Percentiles rank a stretch among this genome's conserved stretches.
Evolutionary conservation across 768 basidiomycete species (phyloP).

Genomic region (Kwoniella dejecticola): DNA sequence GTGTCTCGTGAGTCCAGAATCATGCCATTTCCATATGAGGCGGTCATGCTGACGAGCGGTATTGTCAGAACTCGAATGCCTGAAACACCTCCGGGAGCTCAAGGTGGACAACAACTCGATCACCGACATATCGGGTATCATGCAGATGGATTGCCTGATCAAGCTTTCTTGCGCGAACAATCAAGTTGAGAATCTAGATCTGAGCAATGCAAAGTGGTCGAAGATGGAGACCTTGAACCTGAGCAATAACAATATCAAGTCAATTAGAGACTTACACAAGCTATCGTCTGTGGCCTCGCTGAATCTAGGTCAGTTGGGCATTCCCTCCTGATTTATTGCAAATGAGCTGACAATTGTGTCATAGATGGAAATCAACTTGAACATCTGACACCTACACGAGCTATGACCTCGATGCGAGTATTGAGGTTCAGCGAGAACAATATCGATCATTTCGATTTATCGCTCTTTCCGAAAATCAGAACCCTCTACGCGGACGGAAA

Average conservation of each 20-base stretch:
- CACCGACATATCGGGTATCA: constrained; percentile 70
- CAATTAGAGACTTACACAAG: constrained; percentile 63
- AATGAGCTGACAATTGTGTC: constrained; percentile 1
- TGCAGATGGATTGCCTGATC: constrained; percentile 75
- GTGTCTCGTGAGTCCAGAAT: constrained; percentile 68
- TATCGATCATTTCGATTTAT: constrained; percentile 66
- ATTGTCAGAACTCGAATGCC: constrained; percentile 73
- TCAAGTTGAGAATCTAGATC: constrained; percentile 65
- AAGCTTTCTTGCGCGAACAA: constrained; percentile 83
- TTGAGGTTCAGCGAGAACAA: constrained; percentile 83
- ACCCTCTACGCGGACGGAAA: constrained; percentile 94
- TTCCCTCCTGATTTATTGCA: not conserved
- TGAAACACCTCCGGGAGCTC: constrained; percentile 83
- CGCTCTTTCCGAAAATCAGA: constrained; percentile 69
- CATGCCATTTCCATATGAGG: not conserved
- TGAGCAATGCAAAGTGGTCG: constrained; percentile 46
- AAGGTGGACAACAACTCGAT: constrained; percentile 87
- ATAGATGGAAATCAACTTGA: constrained; percentile 73
- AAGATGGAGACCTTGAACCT: constrained; percentile 79
- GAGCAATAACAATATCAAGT: constrained; percentile 70
- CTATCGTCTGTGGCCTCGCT: constrained; percentile 64
- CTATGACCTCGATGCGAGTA: constrained; percentile 73
- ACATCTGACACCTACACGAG: constrained; percentile 57
- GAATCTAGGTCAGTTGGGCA: constrained; percentile 77
- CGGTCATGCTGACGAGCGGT: constrained; percentile 1